phyloP scores from a whole-genome alignment of 2,329 filamentous ascomycete species.

The Aspergillus piperis region DNA sequence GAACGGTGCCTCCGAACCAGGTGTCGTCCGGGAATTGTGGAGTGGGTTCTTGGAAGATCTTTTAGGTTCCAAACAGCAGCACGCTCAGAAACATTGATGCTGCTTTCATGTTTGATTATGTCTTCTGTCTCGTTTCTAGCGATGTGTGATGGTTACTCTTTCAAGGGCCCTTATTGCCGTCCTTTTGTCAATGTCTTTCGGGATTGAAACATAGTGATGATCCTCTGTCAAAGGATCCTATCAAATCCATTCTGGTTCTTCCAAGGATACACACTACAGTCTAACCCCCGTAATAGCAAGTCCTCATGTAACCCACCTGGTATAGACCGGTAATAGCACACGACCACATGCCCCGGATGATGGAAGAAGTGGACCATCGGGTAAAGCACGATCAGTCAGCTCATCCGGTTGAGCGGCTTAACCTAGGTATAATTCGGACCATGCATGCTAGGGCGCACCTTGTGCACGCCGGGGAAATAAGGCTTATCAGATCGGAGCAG shows the following conservation, averaged over 20 bases:
- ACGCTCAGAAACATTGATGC: constrained; percentile 22
- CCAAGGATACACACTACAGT: neutral
- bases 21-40: constrained; percentile 39
- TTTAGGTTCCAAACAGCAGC: constrained; percentile 36
- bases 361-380: neutral
- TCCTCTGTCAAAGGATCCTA: neutral
- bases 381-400: neutral
- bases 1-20: constrained; percentile 31
- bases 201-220: neutral
- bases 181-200: neutral
- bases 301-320: neutral
- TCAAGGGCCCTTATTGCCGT: neutral
- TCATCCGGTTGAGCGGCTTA: neutral
- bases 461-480: neutral
- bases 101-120: neutral
- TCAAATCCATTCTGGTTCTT: neutral
- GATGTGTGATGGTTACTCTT: constrained; percentile 12
- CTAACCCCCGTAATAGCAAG: neutral
- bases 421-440: neutral
- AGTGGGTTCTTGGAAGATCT: constrained; percentile 41
- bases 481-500: constrained; percentile 1
- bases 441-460: neutral
- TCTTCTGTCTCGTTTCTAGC: constrained; percentile 14
- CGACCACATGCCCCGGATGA: neutral
- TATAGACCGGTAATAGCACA: neutral